These are phyloP conservation scores for Fusarium heterosporum DNA, from an alignment of 2,329 filamentous ascomycete genomes.

Conservation along the genomic window DNA sequence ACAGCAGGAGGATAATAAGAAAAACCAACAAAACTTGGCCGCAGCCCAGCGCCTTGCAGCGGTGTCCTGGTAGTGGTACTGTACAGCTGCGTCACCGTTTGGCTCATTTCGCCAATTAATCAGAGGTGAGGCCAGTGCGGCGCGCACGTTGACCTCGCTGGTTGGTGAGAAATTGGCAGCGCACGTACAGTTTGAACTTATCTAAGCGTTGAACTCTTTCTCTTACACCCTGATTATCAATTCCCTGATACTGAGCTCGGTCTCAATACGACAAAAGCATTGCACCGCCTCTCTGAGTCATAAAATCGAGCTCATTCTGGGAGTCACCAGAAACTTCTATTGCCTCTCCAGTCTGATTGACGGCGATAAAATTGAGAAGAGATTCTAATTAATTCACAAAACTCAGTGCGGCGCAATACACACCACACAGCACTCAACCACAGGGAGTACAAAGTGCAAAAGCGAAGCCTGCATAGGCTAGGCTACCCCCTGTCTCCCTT, in stretches of 20 bases:
- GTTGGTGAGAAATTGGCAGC: constrained; percentile 34
- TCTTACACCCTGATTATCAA: constrained; percentile 42
- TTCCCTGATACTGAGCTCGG: constrained; percentile 5
- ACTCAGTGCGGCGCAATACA: constrained; percentile 9
- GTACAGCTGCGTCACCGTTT: constrained; percentile 44
- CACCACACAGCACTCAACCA: constrained; percentile 5
- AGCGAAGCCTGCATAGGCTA: constrained; percentile 27
- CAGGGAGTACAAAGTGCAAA: constrained; percentile 39
- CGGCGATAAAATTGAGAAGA: background rate
- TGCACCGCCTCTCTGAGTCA: constrained; percentile 41
- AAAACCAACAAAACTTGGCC: constrained; percentile 39
- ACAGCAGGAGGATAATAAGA: constrained; percentile 24
- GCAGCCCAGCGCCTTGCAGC: constrained; percentile 40
- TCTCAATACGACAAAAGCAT: constrained; percentile 14
- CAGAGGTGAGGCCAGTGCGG: constrained; percentile 39
- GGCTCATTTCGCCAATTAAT: constrained; percentile 41
- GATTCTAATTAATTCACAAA: constrained; percentile 16
- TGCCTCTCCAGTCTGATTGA: too few species aligned
- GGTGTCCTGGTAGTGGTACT: constrained; percentile 30
- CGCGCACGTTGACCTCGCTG: constrained; percentile 38
- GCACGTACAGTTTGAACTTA: constrained; percentile 32
- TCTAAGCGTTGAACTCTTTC: constrained; percentile 39
- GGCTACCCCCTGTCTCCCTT: constrained; percentile 30
- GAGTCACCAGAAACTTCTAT: constrained; percentile 9
- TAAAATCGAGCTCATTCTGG: constrained; percentile 23